Conservation (phyloP, 192 early-diverging fungal genomes). For the Backusella westeae region DNA sequence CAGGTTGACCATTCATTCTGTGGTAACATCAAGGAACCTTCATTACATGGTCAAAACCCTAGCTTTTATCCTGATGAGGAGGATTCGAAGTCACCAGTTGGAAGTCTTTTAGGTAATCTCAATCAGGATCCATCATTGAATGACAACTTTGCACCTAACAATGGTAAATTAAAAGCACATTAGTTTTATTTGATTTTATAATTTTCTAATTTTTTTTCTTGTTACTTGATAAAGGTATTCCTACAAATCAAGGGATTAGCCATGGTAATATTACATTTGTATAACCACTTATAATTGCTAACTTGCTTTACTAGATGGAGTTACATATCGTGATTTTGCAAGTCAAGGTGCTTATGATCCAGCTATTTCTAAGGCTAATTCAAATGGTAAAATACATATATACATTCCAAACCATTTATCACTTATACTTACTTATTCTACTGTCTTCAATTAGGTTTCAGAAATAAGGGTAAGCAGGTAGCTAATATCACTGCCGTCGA, state of each 20-base stretch:
- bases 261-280: neutral
- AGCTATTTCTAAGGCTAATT: neutral
- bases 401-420: neutral
- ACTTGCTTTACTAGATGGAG: neutral
- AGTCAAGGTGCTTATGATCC: neutral
- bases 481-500: neutral
- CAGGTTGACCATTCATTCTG: neutral
- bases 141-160: neutral
- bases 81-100: neutral
- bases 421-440: neutral
- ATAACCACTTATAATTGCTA: neutral
- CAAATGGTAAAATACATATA: neutral
- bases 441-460: neutral
- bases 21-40: neutral
- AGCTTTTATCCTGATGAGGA: neutral
- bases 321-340: slow-evolving; percentile 2
- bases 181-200: neutral
- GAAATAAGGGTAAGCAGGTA: neutral
- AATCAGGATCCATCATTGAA: neutral
- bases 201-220: neutral
- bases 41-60: slow-evolving; percentile 8
- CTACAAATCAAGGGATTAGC: neutral
- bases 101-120: neutral
- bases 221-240: neutral
- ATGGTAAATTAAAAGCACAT: neutral